Percentiles rank a stretch among this genome's conserved stretches.
Conservation (phyloP, 192 early-diverging fungal genomes). For the Coemansia sp. region DNA sequence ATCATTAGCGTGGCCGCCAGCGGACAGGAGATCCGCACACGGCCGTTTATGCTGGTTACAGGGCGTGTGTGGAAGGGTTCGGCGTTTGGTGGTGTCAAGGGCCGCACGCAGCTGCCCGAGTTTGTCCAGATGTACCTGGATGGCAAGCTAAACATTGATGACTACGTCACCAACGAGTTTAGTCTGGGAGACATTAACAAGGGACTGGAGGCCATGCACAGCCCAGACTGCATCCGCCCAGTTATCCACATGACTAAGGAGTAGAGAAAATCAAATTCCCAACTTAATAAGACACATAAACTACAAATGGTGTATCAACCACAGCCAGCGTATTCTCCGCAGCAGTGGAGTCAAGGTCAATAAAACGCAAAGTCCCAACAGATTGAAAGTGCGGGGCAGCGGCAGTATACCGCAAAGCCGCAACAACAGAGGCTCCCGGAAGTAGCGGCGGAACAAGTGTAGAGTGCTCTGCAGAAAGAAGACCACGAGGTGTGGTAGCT, state of each 20-base stretch:
- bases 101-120: slow-evolving; percentile 81
- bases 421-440: slow-evolving; percentile 33
- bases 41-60: slow-evolving; percentile 96
- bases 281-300: slow-evolving; percentile 25
- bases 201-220: slow-evolving; percentile 89
- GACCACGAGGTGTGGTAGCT: neutral
- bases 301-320: slow-evolving; percentile 42
- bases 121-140: slow-evolving; percentile 84
- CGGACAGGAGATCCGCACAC: slow-evolving; percentile 88
- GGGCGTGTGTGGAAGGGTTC: slow-evolving; percentile 94
- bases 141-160: slow-evolving; percentile 86
- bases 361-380: slow-evolving; percentile 20
- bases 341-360: slow-evolving; percentile 26
- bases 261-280: slow-evolving; percentile 7
- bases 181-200: slow-evolving; percentile 84
- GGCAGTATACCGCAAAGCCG: slow-evolving; percentile 33
- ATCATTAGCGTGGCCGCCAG: slow-evolving; percentile 92
- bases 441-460: slow-evolving; percentile 34
- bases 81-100: slow-evolving; percentile 97
- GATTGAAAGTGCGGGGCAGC: slow-evolving; percentile 48
- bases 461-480: slow-evolving; percentile 14
- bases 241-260: slow-evolving; percentile 44
- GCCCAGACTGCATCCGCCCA: slow-evolving; percentile 61
- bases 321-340: slow-evolving; percentile 26
- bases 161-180: slow-evolving; percentile 84